Percentiles rank a stretch among this genome's conserved stretches.
Conservation (phyloP, 257 asterid genomes). For the Solanum commersonii region DNA sequence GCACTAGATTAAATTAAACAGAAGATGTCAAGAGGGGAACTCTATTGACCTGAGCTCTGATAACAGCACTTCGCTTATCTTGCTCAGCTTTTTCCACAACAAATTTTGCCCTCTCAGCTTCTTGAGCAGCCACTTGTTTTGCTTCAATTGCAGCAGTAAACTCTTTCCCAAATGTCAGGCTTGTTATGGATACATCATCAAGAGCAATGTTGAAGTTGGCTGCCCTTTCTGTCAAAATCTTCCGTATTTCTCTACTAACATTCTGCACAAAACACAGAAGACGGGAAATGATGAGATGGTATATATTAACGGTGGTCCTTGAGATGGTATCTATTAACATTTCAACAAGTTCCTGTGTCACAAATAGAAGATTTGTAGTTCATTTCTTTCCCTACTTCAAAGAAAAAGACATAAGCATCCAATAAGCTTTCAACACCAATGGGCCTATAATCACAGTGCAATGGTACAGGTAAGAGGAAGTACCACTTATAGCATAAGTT, state of each 20-base stretch:
- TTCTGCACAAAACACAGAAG: constrained; percentile 24
- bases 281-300: neutral
- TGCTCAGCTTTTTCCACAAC: constrained; percentile 94
- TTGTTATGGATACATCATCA: constrained; percentile 88
- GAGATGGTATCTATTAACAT: neutral
- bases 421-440: neutral
- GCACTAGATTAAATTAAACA: too few relatives aligned
- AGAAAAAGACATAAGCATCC: too few relatives aligned
- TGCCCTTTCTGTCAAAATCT: constrained; percentile 74
- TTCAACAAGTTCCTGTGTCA: neutral
- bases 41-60: constrained; percentile 71
- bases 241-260: constrained; percentile 82
- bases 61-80: constrained; percentile 80
- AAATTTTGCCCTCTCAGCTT: constrained; percentile 92
- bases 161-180: constrained; percentile 75
- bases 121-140: constrained; percentile 93
- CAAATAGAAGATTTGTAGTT: neutral
- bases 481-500: neutral
- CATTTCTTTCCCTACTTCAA: neutral
- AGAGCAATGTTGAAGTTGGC: constrained; percentile 80
- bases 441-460: neutral
- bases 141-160: constrained; percentile 97
- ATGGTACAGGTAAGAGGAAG: neutral
- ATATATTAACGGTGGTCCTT: neutral
- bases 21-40: neutral